A percentile compares a stretch with the other conserved stretches of the same genome.
Evolutionary conservation across 2,329 filamentous ascomycete species (phyloP).

Genomic region (Colletotrichum coccodes): DNA sequence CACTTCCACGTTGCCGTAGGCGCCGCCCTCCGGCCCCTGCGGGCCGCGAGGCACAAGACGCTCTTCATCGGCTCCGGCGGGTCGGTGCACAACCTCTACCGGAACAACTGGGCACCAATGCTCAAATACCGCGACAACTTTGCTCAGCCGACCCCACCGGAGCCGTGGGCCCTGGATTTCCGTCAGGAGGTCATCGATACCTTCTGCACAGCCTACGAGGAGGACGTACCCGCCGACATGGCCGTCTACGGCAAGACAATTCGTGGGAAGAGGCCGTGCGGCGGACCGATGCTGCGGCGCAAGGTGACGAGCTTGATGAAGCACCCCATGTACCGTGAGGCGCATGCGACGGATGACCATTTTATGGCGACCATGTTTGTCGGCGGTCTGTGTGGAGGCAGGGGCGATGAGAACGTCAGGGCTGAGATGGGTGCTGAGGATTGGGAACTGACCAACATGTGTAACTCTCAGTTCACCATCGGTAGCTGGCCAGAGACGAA

Average conservation of each 20-base stretch:
- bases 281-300: constrained; percentile 63
- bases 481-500: constrained; percentile 46
- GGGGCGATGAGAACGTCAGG: constrained; percentile 53
- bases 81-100: constrained; percentile 76
- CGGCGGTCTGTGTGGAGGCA: constrained; percentile 63
- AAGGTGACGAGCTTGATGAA: constrained; percentile 73
- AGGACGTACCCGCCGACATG: constrained; percentile 60
- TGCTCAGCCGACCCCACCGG: constrained; percentile 67
- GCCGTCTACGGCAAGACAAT: constrained; percentile 20
- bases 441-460: constrained; percentile 76
- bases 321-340: constrained; percentile 72
- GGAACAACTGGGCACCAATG: constrained; percentile 74
- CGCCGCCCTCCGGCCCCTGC: constrained; percentile 63
- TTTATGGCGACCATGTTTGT: constrained; percentile 75
- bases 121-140: constrained; percentile 71
- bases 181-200: constrained; percentile 63
- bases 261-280: constrained; percentile 36
- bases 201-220: constrained; percentile 37
- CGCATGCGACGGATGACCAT: constrained; percentile 77
- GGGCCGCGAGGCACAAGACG: constrained; percentile 50
- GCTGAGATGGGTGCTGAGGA: constrained; percentile 65
- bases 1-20: constrained; percentile 64
- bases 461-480: constrained; percentile 68
- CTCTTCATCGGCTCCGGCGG: constrained; percentile 70
- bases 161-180: constrained; percentile 71